phyloP scores from a whole-genome alignment of 805 yeast species.

The Candida corydali region DNA sequence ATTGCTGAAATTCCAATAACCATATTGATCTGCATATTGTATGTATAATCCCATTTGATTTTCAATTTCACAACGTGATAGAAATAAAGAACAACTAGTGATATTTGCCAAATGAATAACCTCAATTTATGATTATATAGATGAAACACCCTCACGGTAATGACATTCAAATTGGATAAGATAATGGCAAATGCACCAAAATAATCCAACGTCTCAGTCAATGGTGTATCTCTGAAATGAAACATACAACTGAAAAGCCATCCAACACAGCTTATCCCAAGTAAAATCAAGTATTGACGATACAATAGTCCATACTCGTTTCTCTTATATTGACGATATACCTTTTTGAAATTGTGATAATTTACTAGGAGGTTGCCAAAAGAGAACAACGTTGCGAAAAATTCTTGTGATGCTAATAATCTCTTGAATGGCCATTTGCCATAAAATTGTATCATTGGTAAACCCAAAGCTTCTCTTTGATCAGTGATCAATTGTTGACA shows the following conservation, averaged over 20 bases:
- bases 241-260: slow-evolving; percentile 37
- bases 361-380: slow-evolving; percentile 33
- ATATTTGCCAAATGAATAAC: slow-evolving; percentile 5
- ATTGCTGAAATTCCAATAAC: slow-evolving; percentile 27
- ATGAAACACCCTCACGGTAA: slow-evolving; percentile 27
- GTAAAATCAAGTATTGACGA: slow-evolving; percentile 24
- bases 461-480: slow-evolving; percentile 14
- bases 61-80: slow-evolving; percentile 26
- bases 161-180: slow-evolving; percentile 31
- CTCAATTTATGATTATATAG: slow-evolving; percentile 15
- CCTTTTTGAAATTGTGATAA: slow-evolving; percentile 23
- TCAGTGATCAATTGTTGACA: slow-evolving; percentile 34
- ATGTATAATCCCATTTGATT: slow-evolving; percentile 36
- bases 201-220: slow-evolving; percentile 40
- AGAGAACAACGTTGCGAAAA: slow-evolving; percentile 32
- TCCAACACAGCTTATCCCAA: slow-evolving; percentile 27
- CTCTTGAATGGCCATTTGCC: slow-evolving; percentile 44
- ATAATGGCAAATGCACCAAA: slow-evolving; percentile 38
- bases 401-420: slow-evolving; percentile 33
- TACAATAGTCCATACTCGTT: slow-evolving; percentile 20
- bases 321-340: slow-evolving; percentile 22
- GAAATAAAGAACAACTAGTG: slow-evolving; percentile 17
- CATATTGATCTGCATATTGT: slow-evolving; percentile 31
- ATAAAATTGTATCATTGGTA: slow-evolving; percentile 33
- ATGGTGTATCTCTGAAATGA: slow-evolving; percentile 33